phyloP scores from a whole-genome alignment of 202 grass and related monocot genomes.

The Dendrocalamus latiflorus region DNA sequence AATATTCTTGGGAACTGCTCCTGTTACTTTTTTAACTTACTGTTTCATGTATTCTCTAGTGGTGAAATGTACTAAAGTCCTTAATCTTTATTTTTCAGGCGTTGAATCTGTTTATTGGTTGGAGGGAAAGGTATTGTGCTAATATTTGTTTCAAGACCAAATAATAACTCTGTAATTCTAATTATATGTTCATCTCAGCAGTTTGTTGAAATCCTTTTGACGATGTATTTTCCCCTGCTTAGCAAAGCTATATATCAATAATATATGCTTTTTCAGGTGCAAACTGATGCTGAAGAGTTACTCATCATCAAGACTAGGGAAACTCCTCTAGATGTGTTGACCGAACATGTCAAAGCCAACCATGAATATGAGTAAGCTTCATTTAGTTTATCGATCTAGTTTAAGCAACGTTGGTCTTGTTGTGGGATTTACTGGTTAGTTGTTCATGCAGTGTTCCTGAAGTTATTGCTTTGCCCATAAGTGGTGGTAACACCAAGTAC shows the following conservation, averaged over 20 bases:
- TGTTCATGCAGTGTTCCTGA: slow-evolving; percentile 53
- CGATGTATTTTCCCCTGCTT: neutral
- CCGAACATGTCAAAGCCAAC: slow-evolving; percentile 68
- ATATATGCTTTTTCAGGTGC: slow-evolving; percentile 35
- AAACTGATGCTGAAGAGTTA: slow-evolving; percentile 64
- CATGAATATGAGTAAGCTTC: slow-evolving; percentile 76
- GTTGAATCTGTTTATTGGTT: too few species aligned
- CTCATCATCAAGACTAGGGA: slow-evolving; percentile 81
- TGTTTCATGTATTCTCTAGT: too few species aligned
- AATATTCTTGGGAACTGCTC: too few species aligned
- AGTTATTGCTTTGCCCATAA: too few species aligned
- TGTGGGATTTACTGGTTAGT: neutral
- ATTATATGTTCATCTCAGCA: too few species aligned
- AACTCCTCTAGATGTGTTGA: slow-evolving; percentile 58
- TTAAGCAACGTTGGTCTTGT: neutral
- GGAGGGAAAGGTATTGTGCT: too few species aligned
- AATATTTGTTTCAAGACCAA: too few species aligned
- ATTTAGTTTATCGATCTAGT: neutral
- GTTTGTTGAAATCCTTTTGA: neutral
- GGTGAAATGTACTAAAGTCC: too few species aligned
- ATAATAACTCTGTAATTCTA: too few species aligned
- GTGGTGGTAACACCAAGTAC: too few species aligned
- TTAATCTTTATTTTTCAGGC: too few species aligned
- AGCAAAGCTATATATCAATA: neutral
- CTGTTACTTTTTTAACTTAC: too few species aligned